These are phyloP conservation scores for Tinospora cordifolia DNA, from an alignment of 164 flowering plant genomes.

Conservation along the genomic window DNA sequence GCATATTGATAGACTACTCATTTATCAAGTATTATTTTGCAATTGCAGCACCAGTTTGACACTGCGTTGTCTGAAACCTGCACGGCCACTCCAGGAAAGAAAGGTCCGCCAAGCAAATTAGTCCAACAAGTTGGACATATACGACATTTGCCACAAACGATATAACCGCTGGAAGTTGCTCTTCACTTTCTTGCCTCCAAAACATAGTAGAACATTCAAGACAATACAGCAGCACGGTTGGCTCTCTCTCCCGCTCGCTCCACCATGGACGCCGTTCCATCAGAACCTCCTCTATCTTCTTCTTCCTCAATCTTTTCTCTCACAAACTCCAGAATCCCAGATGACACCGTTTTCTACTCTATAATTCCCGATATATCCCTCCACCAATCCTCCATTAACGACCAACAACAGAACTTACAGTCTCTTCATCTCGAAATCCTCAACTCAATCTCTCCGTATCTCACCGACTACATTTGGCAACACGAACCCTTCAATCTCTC, in stretches of 20 bases:
- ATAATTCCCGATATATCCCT: slow-evolving; percentile 9
- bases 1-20: no score
- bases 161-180: not conserved
- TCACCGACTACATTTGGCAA: slow-evolving; percentile 69
- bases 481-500: slow-evolving; percentile 76
- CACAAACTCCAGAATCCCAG: slow-evolving; percentile 2
- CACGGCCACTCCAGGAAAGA: no score
- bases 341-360: slow-evolving; percentile 9
- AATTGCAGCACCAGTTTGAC: no score
- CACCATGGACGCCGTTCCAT: not conserved
- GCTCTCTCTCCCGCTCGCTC: no score
- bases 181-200: not conserved
- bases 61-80: no score
- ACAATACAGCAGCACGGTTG: not conserved
- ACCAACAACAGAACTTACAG: slow-evolving; percentile 22
- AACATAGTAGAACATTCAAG: not conserved
- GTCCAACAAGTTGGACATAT: no score
- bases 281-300: not conserved
- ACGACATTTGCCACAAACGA: not conserved
- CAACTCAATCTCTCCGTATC: slow-evolving; percentile 36
- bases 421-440: slow-evolving; percentile 66
- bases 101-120: no score
- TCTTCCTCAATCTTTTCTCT: not conserved
- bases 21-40: no score
- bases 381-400: slow-evolving; percentile 2